Base-by-base conservation (phyloP, 2,329 filamentous ascomycete genomes). In the Exophiala xenobiotica region DNA sequence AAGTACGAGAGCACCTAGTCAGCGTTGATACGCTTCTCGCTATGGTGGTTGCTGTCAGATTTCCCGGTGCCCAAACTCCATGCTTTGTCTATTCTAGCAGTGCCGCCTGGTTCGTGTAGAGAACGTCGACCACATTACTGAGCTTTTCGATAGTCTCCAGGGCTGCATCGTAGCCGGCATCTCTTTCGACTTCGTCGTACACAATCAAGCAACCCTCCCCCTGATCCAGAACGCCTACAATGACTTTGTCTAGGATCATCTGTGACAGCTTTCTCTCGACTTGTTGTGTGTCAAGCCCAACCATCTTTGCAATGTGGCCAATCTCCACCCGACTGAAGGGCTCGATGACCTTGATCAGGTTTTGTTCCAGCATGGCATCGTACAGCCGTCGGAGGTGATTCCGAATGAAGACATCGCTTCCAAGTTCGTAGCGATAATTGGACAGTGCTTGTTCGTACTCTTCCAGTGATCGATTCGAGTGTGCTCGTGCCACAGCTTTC, bases 231-330 rank as follows among this genome's bases (percentile, higher is more conserved):
- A 99, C 93, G 53, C 95, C 93, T 62, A 96, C 90, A 67, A 99
- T 97, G 65, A 97, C 90, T 79, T 96, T 96, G 77, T 99, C 93
- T 53, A 99, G 80, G 67, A 99, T 99, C 95, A 99, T 99, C 79
- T 99, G 95, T 39, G 89, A 95, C 58, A 99, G 80, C 80, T 99
- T 99, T 64, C 91, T 85, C 82, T 99, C 95, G 54, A 99, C 93
- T 76, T 97, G 92, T 71, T 90, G 86, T 20, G 89, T 95, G 70
- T 97, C 93, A 57, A 99, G 79, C 31, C 92, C 91, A 46, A 99
- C 93, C 87, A 97, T 95, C 78, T 93, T 90, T 62, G 93, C 92
- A 65, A 99, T 90, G 70, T 99, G 93, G 64, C 86, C 87, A 64
- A 99, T 95, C 75, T 99, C 93, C 47, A 99, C 93, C 57, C 91